Evolutionary conservation across 805 yeast species (phyloP), one percentile per base, ranked within the genome.

Genomic region (Cyberlindnera veronae): DNA sequence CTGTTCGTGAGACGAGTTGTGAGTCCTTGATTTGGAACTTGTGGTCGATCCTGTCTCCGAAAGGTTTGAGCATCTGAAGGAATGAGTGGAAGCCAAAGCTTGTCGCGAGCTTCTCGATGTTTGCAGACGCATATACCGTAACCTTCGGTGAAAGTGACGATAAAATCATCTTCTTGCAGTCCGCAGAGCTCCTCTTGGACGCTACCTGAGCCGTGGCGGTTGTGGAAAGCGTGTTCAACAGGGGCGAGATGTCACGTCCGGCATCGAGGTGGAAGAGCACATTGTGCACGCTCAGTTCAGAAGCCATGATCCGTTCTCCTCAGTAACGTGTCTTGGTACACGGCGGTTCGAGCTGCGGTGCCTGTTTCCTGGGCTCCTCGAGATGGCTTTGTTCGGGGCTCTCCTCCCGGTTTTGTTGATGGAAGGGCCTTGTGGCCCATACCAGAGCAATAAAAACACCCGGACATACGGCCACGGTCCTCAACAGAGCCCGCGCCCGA

Each of bases 131-230:
- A 28, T 68, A 69, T 6, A 77, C 66, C 0, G 81, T 68, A 10
- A 78, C 63, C 29, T 72, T 61, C 14, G 84, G 84, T 27, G 78
- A 71, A 41, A 69, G 68, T 9, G 78, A 64, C 42, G 69, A 72
- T 8, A 53, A 39, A 7, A 56, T 46, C 16, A 60, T 50, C 36
- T 32, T 47, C 39, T 49, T 55, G 44, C 61, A 57, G 21, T 51
- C 53, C 17, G 46, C n/a, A 7, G 61, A 55, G 13, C 53, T 48
- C 17, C 42, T 41, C 36, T 51, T 54, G 15, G 41, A 32, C 1
- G 39, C 50, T 3, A 35, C 21, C 18, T 29, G 36, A 2, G 42
- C 26, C 4, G 34, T 35, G 6, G 41, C 12, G 10, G 38, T 33
- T 2, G 41, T 6, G 13, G 39, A 22, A 5, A 36, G 37, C 31